Evolutionary conservation across 1,284 basidiomycete genomes (phyloP).

Genomic region (Ustilago hordei): DNA sequence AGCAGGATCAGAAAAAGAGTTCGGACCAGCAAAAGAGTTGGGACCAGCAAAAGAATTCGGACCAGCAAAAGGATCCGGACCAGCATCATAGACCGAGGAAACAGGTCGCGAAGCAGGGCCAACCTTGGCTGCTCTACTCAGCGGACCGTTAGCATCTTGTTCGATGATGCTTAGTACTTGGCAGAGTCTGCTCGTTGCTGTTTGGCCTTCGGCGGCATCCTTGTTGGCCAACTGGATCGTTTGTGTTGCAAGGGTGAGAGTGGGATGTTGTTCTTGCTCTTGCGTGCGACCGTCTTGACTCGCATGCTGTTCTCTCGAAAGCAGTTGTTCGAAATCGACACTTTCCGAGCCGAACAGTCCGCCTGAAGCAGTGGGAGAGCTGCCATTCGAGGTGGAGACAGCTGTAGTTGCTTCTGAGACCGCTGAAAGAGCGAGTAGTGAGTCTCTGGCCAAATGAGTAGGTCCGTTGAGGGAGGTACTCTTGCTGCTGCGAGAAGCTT

Average conservation of each 20-base stretch:
- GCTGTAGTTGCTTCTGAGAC: constrained; percentile 43
- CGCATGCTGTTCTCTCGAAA: constrained; percentile 30
- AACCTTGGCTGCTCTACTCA: constrained; percentile 18
- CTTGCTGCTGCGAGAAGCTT: constrained; percentile 15
- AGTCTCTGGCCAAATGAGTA: constrained; percentile 30
- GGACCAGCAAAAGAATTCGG: too few relatives aligned
- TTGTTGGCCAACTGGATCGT: neutral
- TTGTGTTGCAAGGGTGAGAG: neutral
- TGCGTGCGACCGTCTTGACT: constrained; percentile 1
- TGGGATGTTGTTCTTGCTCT: neutral
- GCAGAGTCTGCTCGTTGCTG: constrained; percentile 34
- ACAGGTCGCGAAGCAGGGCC: constrained; percentile 22
- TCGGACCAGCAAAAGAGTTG: constrained; percentile 19
- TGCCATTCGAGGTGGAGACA: constrained; percentile 26
- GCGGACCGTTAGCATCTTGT: constrained; percentile 33
- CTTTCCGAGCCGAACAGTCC: constrained; percentile 49
- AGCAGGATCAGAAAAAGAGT: too few relatives aligned
- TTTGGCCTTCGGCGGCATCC: constrained; percentile 11
- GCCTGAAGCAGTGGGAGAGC: constrained; percentile 24
- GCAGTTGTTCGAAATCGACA: constrained; percentile 45
- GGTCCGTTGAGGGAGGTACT: constrained; percentile 13
- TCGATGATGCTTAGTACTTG: constrained; percentile 56
- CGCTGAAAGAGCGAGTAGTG: constrained; percentile 41
- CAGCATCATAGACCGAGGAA: constrained; percentile 33
- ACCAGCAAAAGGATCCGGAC: constrained; percentile 33